Percentiles rank a stretch among this genome's conserved stretches.
Conservation (phyloP, 129 eudicot genomes). For the Flaveria robusta region DNA sequence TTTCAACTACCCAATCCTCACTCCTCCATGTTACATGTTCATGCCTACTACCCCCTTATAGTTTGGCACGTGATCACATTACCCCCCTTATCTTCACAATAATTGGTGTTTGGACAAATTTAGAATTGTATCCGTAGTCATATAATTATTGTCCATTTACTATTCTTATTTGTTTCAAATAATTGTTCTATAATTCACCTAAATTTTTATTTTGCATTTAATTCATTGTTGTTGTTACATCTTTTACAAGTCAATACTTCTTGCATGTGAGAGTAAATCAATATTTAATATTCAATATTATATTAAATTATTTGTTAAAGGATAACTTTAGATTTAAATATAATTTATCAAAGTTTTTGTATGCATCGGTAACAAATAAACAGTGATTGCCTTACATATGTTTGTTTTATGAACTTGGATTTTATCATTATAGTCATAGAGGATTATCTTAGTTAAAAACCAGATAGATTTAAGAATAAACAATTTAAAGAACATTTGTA, state of each 20-base stretch:
- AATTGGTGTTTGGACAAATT: not conserved
- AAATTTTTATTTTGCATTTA: not conserved
- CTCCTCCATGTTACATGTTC: conserved; percentile 21
- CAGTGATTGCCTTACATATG: not conserved
- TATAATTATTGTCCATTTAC: not conserved
- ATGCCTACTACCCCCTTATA: conserved; percentile 10
- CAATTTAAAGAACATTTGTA: not conserved
- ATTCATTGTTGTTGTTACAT: not conserved
- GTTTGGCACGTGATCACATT: conserved; percentile 6
- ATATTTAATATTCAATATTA: too few relatives aligned
- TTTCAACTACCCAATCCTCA: conserved; percentile 23
- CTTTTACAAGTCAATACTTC: too few relatives aligned
- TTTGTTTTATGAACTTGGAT: not conserved
- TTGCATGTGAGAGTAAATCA: too few relatives aligned
- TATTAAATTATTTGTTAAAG: too few relatives aligned
- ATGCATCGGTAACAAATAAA: not conserved
- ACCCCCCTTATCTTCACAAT: conserved; percentile 3
- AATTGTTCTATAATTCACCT: not conserved
- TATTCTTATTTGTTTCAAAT: not conserved
- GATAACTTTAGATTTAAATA: too few relatives aligned
- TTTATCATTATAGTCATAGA: not conserved
- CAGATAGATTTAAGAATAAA: not conserved
- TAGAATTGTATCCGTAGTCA: not conserved
- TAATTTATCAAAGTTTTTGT: not conserved
- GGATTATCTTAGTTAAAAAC: not conserved